These are phyloP conservation scores for Eimeria sp. DNA, from an alignment of 169 alveolate genomes.

Conservation along the genomic window DNA sequence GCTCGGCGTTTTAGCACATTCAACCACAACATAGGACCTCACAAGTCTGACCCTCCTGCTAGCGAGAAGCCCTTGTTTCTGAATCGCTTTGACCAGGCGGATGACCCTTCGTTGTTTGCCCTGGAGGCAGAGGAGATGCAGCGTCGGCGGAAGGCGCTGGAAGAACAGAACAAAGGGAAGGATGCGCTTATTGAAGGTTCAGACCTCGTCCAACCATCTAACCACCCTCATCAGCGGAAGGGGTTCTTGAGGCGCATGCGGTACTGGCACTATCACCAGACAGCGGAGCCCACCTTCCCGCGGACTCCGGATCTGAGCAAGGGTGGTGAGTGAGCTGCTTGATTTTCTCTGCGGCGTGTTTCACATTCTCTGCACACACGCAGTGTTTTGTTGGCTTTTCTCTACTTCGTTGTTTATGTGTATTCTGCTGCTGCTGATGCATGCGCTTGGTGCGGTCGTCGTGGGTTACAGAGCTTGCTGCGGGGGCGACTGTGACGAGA, in stretches of 20 bases:
- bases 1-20: slow-evolving; percentile 38
- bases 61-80: slow-evolving; percentile 91
- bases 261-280: slow-evolving; percentile 92
- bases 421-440: not conserved
- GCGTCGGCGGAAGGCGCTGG: slow-evolving; percentile 55
- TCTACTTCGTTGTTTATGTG: not conserved
- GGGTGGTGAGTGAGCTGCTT: slow-evolving; percentile 54
- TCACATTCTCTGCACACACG: too few relatives aligned
- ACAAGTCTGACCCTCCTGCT: slow-evolving; percentile 90
- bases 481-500: slow-evolving; percentile 94
- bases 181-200: slow-evolving; percentile 85
- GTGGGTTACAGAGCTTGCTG: slow-evolving; percentile 89
- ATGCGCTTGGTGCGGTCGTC: not conserved
- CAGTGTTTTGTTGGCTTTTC: too few relatives aligned
- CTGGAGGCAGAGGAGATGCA: slow-evolving; percentile 87
- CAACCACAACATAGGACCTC: slow-evolving; percentile 82
- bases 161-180: not conserved
- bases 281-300: slow-evolving; percentile 94
- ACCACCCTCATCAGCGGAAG: slow-evolving; percentile 90
- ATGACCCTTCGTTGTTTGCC: slow-evolving; percentile 91
- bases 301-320: slow-evolving; percentile 91
- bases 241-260: slow-evolving; percentile 88
- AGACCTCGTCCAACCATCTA: slow-evolving; percentile 88
- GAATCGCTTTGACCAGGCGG: slow-evolving; percentile 93
- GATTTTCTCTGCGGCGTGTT: too few relatives aligned